Evolutionary conservation across 192 early-diverging fungal genomes (phyloP).

Genomic region (Podila minutissima): DNA sequence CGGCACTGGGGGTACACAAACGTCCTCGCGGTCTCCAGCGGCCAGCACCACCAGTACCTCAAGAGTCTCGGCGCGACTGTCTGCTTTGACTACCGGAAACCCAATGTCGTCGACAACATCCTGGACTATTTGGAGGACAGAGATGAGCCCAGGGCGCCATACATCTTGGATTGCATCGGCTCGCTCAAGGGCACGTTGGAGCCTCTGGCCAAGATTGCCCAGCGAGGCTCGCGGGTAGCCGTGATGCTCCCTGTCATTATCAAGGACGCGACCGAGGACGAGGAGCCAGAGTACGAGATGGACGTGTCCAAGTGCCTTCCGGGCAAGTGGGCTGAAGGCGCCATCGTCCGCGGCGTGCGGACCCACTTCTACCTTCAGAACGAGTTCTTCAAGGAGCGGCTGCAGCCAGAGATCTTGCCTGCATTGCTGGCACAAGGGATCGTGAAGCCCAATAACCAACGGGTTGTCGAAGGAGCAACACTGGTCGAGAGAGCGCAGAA

Average conservation of each 20-base stretch:
- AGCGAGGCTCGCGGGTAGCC: constrained; percentile 12
- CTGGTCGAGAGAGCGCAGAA: constrained; percentile 20
- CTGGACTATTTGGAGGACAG: constrained; percentile 11
- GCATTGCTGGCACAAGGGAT: constrained; percentile 12
- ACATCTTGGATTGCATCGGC: constrained; percentile 18
- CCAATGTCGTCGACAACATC: constrained; percentile 8
- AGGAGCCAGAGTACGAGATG: constrained; percentile 26
- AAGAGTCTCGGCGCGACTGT: constrained; percentile 16
- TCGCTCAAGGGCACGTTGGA: constrained; percentile 21
- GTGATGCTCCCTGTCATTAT: constrained; percentile 23
- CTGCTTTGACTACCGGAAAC: constrained; percentile 20
- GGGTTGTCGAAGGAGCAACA: constrained; percentile 17
- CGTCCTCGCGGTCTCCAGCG: constrained; percentile 11
- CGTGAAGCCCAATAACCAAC: constrained; percentile 9
- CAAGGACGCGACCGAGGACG: constrained; percentile 17
- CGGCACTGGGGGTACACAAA: constrained; percentile 20
- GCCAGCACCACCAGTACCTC: constrained; percentile 14
- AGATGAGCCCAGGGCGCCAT: constrained; percentile 12
- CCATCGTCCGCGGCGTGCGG: constrained; percentile 18
- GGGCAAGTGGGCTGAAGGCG: constrained; percentile 11
- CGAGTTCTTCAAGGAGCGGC: constrained; percentile 17
- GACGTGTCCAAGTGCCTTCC: constrained; percentile 13
- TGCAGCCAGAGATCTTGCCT: constrained; percentile 24
- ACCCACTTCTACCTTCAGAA: constrained; percentile 23
- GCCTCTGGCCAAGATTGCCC: constrained; percentile 18